Evolutionary conservation across 805 yeast species (phyloP).

Genomic region (Suhomyces tanzawaensis): DNA sequence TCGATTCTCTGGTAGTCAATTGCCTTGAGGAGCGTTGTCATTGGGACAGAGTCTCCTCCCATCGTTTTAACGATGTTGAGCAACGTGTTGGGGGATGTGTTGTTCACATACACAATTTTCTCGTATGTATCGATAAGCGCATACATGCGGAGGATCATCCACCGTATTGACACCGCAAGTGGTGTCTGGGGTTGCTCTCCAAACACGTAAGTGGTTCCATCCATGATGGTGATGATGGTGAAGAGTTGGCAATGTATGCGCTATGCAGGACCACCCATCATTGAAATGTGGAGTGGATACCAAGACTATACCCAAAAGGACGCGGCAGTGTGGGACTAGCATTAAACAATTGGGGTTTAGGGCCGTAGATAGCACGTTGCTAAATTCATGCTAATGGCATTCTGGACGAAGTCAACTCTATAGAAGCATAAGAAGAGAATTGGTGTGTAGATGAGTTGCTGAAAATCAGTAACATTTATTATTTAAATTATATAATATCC

Average conservation of each 20-base stretch:
- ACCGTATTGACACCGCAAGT: not conserved
- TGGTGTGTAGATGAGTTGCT: no score
- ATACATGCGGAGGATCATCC: not conserved
- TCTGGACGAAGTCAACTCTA: no score
- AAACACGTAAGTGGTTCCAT: not conserved
- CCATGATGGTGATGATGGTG: not conserved
- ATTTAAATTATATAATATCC: no score
- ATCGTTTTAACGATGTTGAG: not conserved
- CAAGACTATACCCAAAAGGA: no score
- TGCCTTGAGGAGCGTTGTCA: conserved; percentile 3
- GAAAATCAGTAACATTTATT: no score
- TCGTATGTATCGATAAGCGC: not conserved
- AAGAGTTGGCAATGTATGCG: no score
- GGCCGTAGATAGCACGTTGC: no score
- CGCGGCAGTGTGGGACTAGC: no score
- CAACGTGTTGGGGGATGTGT: conserved; percentile 10
- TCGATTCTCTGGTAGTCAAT: conserved; percentile 11
- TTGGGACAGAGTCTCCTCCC: not conserved
- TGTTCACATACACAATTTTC: conserved; percentile 7
- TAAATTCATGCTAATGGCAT: no score
- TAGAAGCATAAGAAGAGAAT: no score
- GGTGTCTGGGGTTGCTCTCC: not conserved
- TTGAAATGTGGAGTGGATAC: no score
- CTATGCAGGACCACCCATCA: no score
- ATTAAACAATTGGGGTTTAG: not conserved